Base-by-base conservation (phyloP, 1,139 yeast species). In the Pneumocystis sp. region DNA sequence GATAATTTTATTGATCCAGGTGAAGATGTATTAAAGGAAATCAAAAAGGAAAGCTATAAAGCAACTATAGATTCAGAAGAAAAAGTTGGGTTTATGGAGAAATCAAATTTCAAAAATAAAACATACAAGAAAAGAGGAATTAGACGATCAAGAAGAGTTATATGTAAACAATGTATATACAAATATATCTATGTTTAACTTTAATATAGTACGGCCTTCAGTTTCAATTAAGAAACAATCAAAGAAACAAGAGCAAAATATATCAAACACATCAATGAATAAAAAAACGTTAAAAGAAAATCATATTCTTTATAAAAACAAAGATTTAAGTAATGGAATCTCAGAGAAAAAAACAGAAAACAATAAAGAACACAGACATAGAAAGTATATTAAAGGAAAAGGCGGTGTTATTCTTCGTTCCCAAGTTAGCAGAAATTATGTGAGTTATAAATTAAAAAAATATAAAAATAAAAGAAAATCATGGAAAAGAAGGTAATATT, bases 1-100 rank as follows among this genome's bases (percentile, higher is more conserved):
- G 72, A 70, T 25, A 66, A 64, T 8, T 65, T 61, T 25, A 59
- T 59, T 35, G 57, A 35, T 34, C 69, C 69, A 59, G 69, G 69
- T 17, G 70, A 67, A 61, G 34, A 61, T 6, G 56, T 68, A 2
- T 35, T 68, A 42, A 64, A 64, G 12, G 70, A 68, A 17, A 40
- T 68, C 21, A 69, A 67, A 34, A 25, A 34, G 2, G n/a, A 34
- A 42, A 37, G 21, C 19, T 19, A 29, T 39, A 21, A 59, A 39
- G 5, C 21, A 37, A 1, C 15, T 19, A 44, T 31, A 29, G 7
- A 40, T 19, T 1, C 25, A n/a, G 15, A n/a, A 21, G 17, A 62
- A 34, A 29, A 12, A 19, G 3, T 12, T 15, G 50, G 25, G 21
- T 19, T n/a, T 56, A 8, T n/a, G 3, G 39, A 45, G n/a, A 12